These are phyloP conservation scores for Gaertneriomyces semiglobifer DNA, from an alignment of 192 early-diverging fungal genomes.

Conservation along the genomic window DNA sequence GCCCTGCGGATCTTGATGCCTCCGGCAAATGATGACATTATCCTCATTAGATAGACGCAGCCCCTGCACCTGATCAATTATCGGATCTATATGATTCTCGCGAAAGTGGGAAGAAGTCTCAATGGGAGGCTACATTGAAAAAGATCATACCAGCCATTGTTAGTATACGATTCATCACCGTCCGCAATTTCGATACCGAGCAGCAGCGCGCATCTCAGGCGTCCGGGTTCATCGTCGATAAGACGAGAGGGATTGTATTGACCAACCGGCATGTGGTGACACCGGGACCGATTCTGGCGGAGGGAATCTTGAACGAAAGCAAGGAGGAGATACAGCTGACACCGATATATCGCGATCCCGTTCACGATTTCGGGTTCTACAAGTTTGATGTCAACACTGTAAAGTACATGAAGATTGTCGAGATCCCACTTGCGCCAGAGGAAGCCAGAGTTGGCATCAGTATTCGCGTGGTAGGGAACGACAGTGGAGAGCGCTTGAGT, in stretches of 20 bases:
- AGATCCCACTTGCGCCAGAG: conserved; percentile 67
- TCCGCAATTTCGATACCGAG: conserved; percentile 66
- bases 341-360: conserved; percentile 61
- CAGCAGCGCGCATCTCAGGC: conserved; percentile 66
- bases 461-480: conserved; percentile 60
- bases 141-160: conserved; percentile 70
- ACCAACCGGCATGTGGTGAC: conserved; percentile 72
- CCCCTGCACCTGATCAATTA: conserved; percentile 15
- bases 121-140: conserved; percentile 71
- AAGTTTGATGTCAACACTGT: conserved; percentile 67
- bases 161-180: conserved; percentile 66
- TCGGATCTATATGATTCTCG: conserved; percentile 11
- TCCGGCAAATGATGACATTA: too few species aligned
- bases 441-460: conserved; percentile 71
- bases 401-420: conserved; percentile 64
- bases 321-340: conserved; percentile 69
- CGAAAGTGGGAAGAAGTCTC: not conserved
- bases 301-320: conserved; percentile 38
- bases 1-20: too few species aligned
- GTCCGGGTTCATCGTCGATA: conserved; percentile 77
- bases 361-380: conserved; percentile 45
- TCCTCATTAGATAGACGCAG: not conserved
- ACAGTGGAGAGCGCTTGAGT: conserved; percentile 40
- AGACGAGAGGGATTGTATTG: conserved; percentile 58
- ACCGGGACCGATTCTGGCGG: conserved; percentile 61